phyloP scores from a whole-genome alignment of 345 rosid genomes.

The Melastoma malabathricum region DNA sequence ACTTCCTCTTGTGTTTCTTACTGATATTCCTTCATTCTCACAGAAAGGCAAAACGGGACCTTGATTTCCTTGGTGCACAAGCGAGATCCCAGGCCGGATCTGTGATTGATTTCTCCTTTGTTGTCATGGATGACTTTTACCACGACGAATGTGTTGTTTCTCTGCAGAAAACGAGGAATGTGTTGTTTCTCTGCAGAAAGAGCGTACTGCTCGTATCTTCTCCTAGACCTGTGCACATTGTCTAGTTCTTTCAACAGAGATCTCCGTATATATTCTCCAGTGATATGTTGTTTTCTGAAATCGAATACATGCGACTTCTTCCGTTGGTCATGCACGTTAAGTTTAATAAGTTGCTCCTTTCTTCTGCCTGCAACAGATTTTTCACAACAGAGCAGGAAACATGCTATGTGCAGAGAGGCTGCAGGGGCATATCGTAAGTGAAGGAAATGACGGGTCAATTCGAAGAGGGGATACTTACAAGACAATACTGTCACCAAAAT shows the following conservation, averaged over 20 bases:
- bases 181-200: background rate
- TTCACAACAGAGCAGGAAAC: background rate
- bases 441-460: no score
- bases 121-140: no score
- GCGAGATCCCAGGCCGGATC: background rate
- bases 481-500: no score
- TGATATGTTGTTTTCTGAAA: conserved; percentile 10
- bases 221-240: conserved; percentile 1
- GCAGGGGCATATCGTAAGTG: no score
- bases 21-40: no score
- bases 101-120: no score
- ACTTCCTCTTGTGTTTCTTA: no score
- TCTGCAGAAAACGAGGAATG: background rate
- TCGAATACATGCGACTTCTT: conserved; percentile 21
- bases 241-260: conserved; percentile 26
- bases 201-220: background rate
- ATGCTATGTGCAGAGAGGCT: no score
- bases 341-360: conserved; percentile 33
- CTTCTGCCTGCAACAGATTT: conserved; percentile 34
- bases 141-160: background rate
- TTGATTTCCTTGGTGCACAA: background rate
- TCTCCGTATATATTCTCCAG: conserved; percentile 36
- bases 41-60: no score
- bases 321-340: conserved; percentile 52
- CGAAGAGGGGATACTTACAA: no score